Evolutionary conservation across 1,284 basidiomycete genomes (phyloP).

Genomic region (Ganoderma boninense): DNA sequence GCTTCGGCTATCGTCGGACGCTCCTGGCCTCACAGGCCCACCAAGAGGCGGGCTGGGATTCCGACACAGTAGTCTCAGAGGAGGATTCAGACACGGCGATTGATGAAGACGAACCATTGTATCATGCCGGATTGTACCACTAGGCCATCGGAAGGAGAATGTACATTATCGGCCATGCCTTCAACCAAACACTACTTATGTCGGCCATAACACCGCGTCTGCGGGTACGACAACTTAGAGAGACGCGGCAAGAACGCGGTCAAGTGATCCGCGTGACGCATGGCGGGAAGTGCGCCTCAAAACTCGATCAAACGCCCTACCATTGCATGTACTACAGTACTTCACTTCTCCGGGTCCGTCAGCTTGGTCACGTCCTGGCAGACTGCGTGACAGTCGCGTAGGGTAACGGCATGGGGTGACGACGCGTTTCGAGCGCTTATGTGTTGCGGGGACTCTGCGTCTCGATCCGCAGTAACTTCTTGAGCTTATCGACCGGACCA

Average conservation of each 20-base stretch:
- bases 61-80: not conserved
- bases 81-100: not conserved
- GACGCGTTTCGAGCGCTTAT: conserved; percentile 11
- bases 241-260: no score
- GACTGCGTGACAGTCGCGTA: conserved; percentile 21
- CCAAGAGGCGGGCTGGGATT: not conserved
- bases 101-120: not conserved
- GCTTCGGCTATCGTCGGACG: not conserved
- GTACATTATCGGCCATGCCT: no score
- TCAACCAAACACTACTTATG: no score
- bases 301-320: no score
- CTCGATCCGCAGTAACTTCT: not conserved
- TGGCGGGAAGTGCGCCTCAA: no score
- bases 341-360: no score
- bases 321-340: not conserved
- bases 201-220: no score
- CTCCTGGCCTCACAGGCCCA: not conserved
- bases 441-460: not conserved
- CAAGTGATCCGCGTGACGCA: no score
- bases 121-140: no score
- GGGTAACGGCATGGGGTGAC: conserved; percentile 14
- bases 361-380: not conserved
- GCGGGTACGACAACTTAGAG: no score
- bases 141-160: no score
- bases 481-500: not conserved